Evolutionary conservation across 176 grass and related monocot species (phyloP).

Genomic region (Oryza brachyantha): DNA sequence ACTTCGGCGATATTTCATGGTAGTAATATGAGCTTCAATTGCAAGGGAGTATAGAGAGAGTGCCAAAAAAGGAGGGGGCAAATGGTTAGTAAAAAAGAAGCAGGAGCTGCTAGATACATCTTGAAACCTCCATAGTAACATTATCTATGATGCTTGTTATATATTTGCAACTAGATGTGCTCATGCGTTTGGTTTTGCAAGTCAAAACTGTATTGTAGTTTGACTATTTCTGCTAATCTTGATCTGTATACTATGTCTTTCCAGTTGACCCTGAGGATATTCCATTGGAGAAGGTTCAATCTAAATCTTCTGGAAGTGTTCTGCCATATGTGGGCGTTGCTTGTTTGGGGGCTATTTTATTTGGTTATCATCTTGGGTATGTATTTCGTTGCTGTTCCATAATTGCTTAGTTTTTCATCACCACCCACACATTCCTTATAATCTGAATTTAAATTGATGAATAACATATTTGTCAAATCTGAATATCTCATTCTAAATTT

Average conservation of each 20-base stretch:
- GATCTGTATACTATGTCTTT: slow-evolving; percentile 9
- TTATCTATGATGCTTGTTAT: not conserved
- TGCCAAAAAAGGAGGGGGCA: not conserved
- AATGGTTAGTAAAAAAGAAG: not conserved
- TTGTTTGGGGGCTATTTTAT: slow-evolving; percentile 93
- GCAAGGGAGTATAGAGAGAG: not conserved
- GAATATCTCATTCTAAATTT: not conserved
- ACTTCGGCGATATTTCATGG: not conserved
- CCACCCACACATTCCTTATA: not conserved
- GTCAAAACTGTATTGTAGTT: not conserved
- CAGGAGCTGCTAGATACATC: not conserved
- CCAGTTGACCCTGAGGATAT: slow-evolving; percentile 71
- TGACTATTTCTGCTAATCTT: not conserved
- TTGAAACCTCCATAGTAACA: not conserved
- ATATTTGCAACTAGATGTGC: not conserved
- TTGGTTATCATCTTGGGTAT: slow-evolving; percentile 99
- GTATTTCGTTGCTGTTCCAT: not conserved
- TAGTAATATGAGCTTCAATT: not conserved
- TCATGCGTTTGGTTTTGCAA: not conserved
- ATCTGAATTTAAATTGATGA: not conserved
- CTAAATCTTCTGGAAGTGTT: slow-evolving; percentile 80
- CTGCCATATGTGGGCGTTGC: slow-evolving; percentile 93
- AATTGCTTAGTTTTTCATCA: not conserved
- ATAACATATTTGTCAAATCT: slow-evolving; percentile 1
- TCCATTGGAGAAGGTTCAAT: slow-evolving; percentile 56